Conservation (phyloP, 148 eudicot genomes). For the Arctostaphylos glauca region DNA sequence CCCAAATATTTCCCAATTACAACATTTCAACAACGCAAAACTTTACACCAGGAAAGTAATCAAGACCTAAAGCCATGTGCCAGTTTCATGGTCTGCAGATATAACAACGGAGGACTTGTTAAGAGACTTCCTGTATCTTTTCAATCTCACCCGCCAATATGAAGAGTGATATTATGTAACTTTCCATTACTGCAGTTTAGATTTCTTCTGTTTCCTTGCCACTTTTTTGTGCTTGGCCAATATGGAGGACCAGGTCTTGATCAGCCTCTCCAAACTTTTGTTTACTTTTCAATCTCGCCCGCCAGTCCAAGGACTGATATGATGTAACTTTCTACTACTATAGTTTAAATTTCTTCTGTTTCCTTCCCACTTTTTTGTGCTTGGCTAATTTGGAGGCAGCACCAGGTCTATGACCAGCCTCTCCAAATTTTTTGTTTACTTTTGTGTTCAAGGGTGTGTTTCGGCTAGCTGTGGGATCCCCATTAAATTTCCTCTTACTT, state of each 20-base stretch:
- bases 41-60: background rate
- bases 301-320: background rate
- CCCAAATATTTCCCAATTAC: background rate
- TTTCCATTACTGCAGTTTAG: background rate
- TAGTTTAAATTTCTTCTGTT: constrained; percentile 15
- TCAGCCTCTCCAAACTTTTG: constrained; percentile 14
- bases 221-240: constrained; percentile 9
- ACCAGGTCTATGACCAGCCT: background rate
- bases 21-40: background rate
- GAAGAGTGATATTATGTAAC: background rate
- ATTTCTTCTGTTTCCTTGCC: constrained; percentile 21
- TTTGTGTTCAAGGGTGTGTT: constrained; percentile 15
- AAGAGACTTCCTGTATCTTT: background rate
- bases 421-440: constrained; percentile 16
- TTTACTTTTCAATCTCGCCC: background rate
- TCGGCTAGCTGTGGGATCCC: constrained; percentile 9
- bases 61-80: background rate
- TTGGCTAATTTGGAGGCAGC: constrained; percentile 7
- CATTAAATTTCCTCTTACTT: constrained; percentile 20
- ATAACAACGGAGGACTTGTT: background rate
- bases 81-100: background rate
- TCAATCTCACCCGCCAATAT: background rate
- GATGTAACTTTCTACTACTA: background rate
- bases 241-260: constrained; percentile 5
- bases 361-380: constrained; percentile 15